Base-by-base conservation (phyloP, 352 stramenopile species). In the Globisporangium radiosum region DNA sequence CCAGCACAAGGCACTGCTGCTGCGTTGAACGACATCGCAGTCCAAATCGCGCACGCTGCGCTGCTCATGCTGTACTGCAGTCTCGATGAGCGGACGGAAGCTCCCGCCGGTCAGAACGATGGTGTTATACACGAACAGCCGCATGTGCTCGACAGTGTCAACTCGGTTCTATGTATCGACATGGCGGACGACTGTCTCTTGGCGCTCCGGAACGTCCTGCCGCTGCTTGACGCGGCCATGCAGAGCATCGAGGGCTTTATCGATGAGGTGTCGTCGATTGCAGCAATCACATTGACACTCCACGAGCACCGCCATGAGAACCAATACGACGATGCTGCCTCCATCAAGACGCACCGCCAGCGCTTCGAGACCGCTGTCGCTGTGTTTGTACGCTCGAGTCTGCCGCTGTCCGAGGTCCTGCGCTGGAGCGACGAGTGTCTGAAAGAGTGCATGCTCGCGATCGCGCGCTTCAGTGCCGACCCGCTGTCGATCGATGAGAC, bases 341-440 rank as follows among this genome's bases (percentile, higher is more conserved):
- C 0, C 40, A 38, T 6, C n/a, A 3, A 11, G 52, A 8, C 11
- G 36, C 14, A 17, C 19, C 73, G 17, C 33, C n/a, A 13, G 33
- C 58, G 53, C 70, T 87, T 36, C 49, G 64, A 10, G 54, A 60
- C 45, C 0, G 11, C 38, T 3, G 15, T 67, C 25, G 43, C n/a
- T 25, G 9, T 19, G 1, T 67, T 53, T 7, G 25, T 50, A 7
- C 44, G n/a, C 9, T n/a, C 39, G 5, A 69, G 60, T 17, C 49
- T 90, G 10, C 69, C 76, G 13, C 19, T 54, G 7, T 52, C 56
- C 0, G 66, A 85, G 38, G 52, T 62, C 0, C 52, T 65, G 14
- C n/a, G 73, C 4, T 90, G 81, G 81, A 76, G 70, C 8, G 67
- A 87, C 1, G 51, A 85, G 44, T 88, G 81, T 13, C 64, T 87